phyloP scores from a whole-genome alignment of 2,329 filamentous ascomycete genomes.

The Phaeosphaeriaceae sp. region DNA sequence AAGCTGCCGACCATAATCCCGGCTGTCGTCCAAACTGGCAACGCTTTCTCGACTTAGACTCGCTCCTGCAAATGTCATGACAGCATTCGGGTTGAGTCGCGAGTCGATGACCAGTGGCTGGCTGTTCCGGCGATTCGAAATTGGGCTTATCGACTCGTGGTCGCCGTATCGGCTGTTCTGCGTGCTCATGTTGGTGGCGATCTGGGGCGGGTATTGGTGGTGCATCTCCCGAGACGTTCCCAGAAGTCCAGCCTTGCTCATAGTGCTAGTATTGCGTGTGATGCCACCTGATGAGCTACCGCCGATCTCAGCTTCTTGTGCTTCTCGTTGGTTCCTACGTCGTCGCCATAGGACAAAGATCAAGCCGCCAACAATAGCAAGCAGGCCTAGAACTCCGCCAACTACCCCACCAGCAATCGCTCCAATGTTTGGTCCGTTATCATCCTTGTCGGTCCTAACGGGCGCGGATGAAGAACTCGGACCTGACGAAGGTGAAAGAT shows the following conservation, averaged over 20 bases:
- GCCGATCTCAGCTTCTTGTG: conserved; percentile 22
- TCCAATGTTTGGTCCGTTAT: conserved; percentile 42
- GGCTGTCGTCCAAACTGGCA: conserved; percentile 55
- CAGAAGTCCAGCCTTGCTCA: conserved; percentile 57
- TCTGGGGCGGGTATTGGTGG: conserved; percentile 26
- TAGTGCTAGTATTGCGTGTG: conserved; percentile 54
- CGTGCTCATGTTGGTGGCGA: conserved; percentile 36
- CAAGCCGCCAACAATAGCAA: conserved; percentile 46
- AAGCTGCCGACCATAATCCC: conserved; percentile 57
- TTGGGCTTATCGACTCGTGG: conserved; percentile 43
- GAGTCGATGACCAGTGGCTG: conserved; percentile 57
- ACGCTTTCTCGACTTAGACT: conserved; percentile 56
- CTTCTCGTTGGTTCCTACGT: conserved; percentile 25
- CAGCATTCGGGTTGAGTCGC: conserved; percentile 56
- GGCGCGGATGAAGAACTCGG: conserved; percentile 14
- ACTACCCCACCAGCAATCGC: conserved; percentile 57
- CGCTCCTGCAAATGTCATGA: conserved; percentile 51
- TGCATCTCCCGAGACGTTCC: conserved; percentile 26
- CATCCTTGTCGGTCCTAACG: conserved; percentile 13
- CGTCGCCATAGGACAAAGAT: conserved; percentile 52
- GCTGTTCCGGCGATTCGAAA: conserved; percentile 49
- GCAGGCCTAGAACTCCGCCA: conserved; percentile 46
- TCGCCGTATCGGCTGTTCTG: conserved; percentile 36
- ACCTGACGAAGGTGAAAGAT: conserved; percentile 37
- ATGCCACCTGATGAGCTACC: conserved; percentile 31